Evolutionary conservation across 192 early-diverging fungal genomes (phyloP).

Genomic region (Coemansia sp.): DNA sequence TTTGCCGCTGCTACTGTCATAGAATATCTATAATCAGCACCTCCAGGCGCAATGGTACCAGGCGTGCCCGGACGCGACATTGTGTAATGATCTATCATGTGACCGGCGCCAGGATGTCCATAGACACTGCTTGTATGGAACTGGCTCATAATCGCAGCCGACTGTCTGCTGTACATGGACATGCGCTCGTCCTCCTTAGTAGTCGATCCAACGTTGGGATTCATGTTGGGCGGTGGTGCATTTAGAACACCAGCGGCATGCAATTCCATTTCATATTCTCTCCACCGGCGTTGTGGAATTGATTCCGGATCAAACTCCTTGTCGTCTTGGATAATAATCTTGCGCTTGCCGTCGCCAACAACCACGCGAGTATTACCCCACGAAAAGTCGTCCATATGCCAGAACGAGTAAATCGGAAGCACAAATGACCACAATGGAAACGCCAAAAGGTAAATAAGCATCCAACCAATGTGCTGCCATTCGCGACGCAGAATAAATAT

Average conservation of each 20-base stretch:
- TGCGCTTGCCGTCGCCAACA: slow-evolving; percentile 66
- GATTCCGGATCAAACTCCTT: slow-evolving; percentile 82
- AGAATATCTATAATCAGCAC: slow-evolving; percentile 13
- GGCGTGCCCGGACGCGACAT: slow-evolving; percentile 20
- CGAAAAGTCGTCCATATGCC: slow-evolving; percentile 98
- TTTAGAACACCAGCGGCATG: slow-evolving; percentile 27
- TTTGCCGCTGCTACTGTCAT: not conserved
- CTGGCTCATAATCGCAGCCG: slow-evolving; percentile 19
- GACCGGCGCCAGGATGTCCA: not conserved
- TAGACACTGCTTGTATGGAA: slow-evolving; percentile 22
- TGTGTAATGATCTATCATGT: slow-evolving; percentile 14
- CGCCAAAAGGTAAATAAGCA: slow-evolving; percentile 85
- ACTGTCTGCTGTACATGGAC: slow-evolving; percentile 34
- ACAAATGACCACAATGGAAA: slow-evolving; percentile 91
- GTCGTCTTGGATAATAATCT: slow-evolving; percentile 67
- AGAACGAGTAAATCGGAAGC: slow-evolving; percentile 93
- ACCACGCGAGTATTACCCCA: slow-evolving; percentile 96
- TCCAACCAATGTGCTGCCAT: slow-evolving; percentile 82
- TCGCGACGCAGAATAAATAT: slow-evolving; percentile 76
- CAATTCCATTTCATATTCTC: slow-evolving; percentile 79
- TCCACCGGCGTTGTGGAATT: slow-evolving; percentile 86
- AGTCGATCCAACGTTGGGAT: slow-evolving; percentile 20
- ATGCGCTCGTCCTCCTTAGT: slow-evolving; percentile 24
- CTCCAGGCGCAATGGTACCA: not conserved
- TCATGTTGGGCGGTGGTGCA: slow-evolving; percentile 57